Evolutionary conservation across 1,284 basidiomycete species (phyloP).

Genomic region (Trametes polyzona): DNA sequence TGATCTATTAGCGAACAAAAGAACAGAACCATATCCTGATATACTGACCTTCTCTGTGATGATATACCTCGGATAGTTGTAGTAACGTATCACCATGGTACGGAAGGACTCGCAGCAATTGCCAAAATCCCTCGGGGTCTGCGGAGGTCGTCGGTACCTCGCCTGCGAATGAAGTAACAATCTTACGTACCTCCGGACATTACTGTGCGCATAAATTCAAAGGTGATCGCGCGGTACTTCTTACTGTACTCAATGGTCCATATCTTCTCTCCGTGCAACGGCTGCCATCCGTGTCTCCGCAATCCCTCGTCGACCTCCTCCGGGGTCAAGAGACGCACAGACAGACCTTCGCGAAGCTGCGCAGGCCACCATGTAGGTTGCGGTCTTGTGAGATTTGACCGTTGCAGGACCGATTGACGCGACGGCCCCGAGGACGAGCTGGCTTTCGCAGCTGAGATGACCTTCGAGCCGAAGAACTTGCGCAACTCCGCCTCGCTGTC

Average conservation of each 20-base stretch:
- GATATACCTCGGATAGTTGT: constrained; percentile 83
- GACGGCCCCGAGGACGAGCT: constrained; percentile 29
- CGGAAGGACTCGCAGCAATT: constrained; percentile 58
- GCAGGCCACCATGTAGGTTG: constrained; percentile 66
- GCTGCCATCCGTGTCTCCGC: constrained; percentile 46
- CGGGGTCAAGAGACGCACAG: constrained; percentile 57
- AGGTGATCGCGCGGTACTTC: constrained; percentile 79
- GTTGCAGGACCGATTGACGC: constrained; percentile 38
- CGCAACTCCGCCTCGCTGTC: constrained; percentile 89
- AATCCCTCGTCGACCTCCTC: constrained; percentile 57
- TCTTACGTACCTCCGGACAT: constrained; percentile 69
- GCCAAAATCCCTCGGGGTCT: constrained; percentile 74
- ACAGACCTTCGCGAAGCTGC: constrained; percentile 70
- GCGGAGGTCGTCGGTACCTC: constrained; percentile 5
- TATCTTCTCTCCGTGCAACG: constrained; percentile 66
- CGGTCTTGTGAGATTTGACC: constrained; percentile 68
- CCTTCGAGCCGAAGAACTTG: constrained; percentile 90
- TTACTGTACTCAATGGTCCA: constrained; percentile 88
- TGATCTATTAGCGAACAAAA: neutral
- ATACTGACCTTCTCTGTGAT: constrained; percentile 77
- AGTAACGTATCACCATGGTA: constrained; percentile 93
- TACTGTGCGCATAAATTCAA: constrained; percentile 80
- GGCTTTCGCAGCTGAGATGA: constrained; percentile 66
- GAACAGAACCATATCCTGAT: neutral
- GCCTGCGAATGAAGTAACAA: neutral